Base-by-base conservation (phyloP, 371 early-diverging fungal species). In the Phascolomyces articulosus region DNA sequence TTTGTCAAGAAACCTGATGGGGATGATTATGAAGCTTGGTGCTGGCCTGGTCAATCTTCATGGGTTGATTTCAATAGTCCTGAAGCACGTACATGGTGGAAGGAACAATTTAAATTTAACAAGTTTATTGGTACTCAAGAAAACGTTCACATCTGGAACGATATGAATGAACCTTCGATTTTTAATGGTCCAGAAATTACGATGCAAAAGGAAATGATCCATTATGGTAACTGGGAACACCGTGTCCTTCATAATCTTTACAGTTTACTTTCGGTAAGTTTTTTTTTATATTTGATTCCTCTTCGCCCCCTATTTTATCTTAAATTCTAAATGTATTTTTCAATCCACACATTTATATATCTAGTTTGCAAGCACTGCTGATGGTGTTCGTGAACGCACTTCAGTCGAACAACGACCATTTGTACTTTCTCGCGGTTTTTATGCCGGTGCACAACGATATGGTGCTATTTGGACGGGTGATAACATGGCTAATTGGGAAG, bases 391-490 rank as follows among this genome's bases (percentile, higher is more conserved):
- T 20, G 85, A 79, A 53, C 82, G 86, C 8, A 83, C 73, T 59
- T 84, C 56, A 40, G 73, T 80, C 53, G 71, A 71, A 66, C 76
- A 84, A 56, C 85, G 96, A 16, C 95, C 96, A 3, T 96, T 96
- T 75, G 91, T 95, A 21, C 80, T 96, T 16, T 83, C 93, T 1
- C 89, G 96, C n/a, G 92, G 94, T 18, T 96, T 93, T 77, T 96
- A 93, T 75, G 88, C 90, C 47, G 96, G 96, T 51, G 89, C 89
- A 3, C 95, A 96, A 64, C 88, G 93, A 11, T 90, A 86, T 65
- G 94, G 95, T 24, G 90, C 95, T 13, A 90, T 94, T 55, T 96
- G 96, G 96, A 96, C 95, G 0, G 96, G 96, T 24, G 96, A 96
- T 70, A 96, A 94, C 67, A 74, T 83, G 62, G 95, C 93, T 2